A percentile compares a stretch with the other conserved stretches of the same genome.
These are phyloP conservation scores for Diaporthe sp. DNA, from an alignment of 2,329 filamentous ascomycete species.

Conservation along the genomic window DNA sequence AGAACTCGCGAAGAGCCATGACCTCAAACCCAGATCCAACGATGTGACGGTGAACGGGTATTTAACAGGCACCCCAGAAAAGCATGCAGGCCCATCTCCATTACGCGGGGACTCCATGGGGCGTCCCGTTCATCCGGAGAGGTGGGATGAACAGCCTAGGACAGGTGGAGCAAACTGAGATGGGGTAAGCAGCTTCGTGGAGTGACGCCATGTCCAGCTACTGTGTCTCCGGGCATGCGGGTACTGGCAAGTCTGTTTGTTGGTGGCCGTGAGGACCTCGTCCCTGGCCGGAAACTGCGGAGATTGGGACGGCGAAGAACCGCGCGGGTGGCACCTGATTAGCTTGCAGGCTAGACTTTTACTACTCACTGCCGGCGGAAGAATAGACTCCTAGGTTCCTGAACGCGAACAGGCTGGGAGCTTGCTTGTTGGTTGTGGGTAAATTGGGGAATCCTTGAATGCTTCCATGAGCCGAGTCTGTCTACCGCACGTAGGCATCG, in stretches of 20 bases:
- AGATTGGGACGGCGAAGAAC: neutral
- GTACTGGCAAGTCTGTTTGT: neutral
- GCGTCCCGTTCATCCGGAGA: constrained; percentile 10
- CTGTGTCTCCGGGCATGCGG: neutral
- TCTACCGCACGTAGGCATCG: neutral
- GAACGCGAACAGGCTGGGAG: neutral
- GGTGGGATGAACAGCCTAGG: constrained; percentile 8
- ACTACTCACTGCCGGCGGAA: neutral
- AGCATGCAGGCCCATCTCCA: constrained; percentile 1
- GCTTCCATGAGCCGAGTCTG: neutral
- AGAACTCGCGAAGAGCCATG: neutral
- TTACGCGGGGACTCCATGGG: neutral
- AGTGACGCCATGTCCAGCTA: neutral
- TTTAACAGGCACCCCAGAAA: neutral
- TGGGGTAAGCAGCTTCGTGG: constrained; percentile 2
- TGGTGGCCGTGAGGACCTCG: neutral
- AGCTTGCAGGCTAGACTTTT: neutral
- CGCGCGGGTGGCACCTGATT: neutral
- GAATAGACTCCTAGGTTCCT: constrained; percentile 16
- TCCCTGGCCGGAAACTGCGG: neutral
- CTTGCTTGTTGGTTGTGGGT: neutral
- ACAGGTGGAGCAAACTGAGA: neutral
- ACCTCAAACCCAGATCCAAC: neutral
- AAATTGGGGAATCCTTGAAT: constrained; percentile 9
- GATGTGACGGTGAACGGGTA: constrained; percentile 3